Percentiles rank a stretch among this genome's conserved stretches.
Conservation (phyloP, 2,329 filamentous ascomycete species). For the Cadophora sp. region DNA sequence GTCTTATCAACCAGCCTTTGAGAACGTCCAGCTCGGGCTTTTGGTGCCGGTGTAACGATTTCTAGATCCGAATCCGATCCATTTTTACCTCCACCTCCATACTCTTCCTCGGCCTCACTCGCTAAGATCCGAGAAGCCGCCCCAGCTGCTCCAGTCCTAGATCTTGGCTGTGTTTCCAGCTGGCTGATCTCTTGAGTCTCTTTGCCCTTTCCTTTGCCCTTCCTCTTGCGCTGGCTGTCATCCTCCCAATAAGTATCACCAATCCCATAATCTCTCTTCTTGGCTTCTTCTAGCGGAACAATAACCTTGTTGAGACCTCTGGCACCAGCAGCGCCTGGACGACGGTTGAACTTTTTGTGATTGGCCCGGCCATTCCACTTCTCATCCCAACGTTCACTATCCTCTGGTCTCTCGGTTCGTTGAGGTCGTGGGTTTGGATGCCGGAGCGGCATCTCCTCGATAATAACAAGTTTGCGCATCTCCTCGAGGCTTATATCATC, state of each 20-base stretch:
- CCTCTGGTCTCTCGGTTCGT: constrained; percentile 45
- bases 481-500: constrained; percentile 73
- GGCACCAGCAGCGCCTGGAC: constrained; percentile 53
- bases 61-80: constrained; percentile 29
- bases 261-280: constrained; percentile 62
- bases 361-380: constrained; percentile 95
- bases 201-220: constrained; percentile 42
- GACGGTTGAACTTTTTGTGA: constrained; percentile 84
- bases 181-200: constrained; percentile 28
- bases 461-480: constrained; percentile 75
- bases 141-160: constrained; percentile 18
- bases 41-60: constrained; percentile 17
- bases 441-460: constrained; percentile 77
- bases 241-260: constrained; percentile 64
- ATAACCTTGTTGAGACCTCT: constrained; percentile 52
- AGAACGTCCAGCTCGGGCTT: constrained; percentile 13
- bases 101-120: constrained; percentile 24
- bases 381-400: constrained; percentile 77
- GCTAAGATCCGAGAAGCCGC: constrained; percentile 19
- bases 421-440: constrained; percentile 42
- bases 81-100: background rate
- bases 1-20: constrained; percentile 29
- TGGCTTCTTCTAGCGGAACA: constrained; percentile 67
- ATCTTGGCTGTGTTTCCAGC: constrained; percentile 22
- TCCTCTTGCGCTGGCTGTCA: constrained; percentile 46